These are phyloP conservation scores for Suillus occidentalis DNA, from an alignment of 768 basidiomycete species.

Conservation along the genomic window DNA sequence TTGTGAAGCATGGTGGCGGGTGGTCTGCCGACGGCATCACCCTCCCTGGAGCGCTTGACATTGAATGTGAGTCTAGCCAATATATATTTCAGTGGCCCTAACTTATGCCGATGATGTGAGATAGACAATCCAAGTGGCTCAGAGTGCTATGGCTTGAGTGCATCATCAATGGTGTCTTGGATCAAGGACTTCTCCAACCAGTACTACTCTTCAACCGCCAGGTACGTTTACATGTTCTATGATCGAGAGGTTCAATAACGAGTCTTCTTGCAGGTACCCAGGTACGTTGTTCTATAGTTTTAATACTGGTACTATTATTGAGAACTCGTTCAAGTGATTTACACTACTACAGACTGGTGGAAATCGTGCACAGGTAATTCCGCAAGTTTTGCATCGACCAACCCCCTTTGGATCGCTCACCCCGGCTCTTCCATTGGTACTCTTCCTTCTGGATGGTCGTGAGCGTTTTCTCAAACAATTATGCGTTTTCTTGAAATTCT, in stretches of 20 bases:
- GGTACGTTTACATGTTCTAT: conserved; percentile 28
- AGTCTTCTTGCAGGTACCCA: neutral
- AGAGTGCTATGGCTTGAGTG: conserved; percentile 51
- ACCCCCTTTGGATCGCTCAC: conserved; percentile 38
- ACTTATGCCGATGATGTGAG: neutral
- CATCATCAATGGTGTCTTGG: conserved; percentile 55
- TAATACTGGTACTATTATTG: neutral
- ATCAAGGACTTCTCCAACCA: conserved; percentile 56
- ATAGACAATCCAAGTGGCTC: conserved; percentile 50
- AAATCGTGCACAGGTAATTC: conserved; percentile 38
- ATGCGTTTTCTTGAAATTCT: neutral
- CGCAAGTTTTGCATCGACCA: conserved; percentile 32
- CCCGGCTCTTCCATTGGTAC: conserved; percentile 33
- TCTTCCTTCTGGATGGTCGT: conserved; percentile 38
- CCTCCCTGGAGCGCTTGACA: conserved; percentile 39
- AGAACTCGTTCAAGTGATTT: conserved; percentile 27
- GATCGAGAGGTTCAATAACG: neutral
- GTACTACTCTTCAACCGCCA: conserved; percentile 45
- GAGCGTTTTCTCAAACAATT: conserved; percentile 2
- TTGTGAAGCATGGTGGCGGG: conserved; percentile 36
- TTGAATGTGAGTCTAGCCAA: conserved; percentile 38
- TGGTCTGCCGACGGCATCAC: conserved; percentile 39
- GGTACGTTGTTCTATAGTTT: conserved; percentile 8
- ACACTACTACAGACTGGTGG: conserved; percentile 41
- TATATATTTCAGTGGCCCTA: neutral